phyloP scores from a whole-genome alignment of 148 eudicot species.

The Chenopodium quinoa region DNA sequence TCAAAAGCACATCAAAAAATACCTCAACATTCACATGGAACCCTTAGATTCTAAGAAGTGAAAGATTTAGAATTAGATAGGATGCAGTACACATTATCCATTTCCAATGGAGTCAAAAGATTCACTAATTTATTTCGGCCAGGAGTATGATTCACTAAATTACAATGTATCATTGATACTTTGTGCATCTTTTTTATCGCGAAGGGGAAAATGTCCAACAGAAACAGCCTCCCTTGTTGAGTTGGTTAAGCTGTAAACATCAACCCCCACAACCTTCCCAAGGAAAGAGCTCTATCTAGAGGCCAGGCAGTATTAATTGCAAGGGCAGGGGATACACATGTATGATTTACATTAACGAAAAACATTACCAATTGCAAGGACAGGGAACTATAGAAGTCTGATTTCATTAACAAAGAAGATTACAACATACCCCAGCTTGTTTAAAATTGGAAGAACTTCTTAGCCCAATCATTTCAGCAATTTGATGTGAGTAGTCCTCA shows the following conservation, averaged over 20 bases:
- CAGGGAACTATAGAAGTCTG: background rate
- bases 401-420: background rate
- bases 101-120: background rate
- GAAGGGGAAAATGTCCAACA: background rate
- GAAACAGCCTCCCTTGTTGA: background rate
- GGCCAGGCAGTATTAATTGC: background rate
- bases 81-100: background rate
- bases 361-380: background rate
- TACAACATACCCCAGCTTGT: slow-evolving; percentile 74
- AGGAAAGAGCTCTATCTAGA: background rate
- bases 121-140: background rate
- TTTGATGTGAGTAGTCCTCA: slow-evolving; percentile 97
- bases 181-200: background rate
- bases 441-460: slow-evolving; percentile 84
- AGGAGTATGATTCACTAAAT: background rate
- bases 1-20: background rate
- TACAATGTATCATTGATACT: background rate
- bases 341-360: background rate
- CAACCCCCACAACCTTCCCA: background rate
- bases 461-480: slow-evolving; percentile 96
- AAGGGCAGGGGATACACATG: background rate
- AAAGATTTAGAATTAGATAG: background rate
- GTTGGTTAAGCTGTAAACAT: background rate
- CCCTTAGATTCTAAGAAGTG: background rate
- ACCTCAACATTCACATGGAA: background rate